Evolutionary conservation across 108 stramenopile species (phyloP).

Genomic region (Skeletonema potamos): DNA sequence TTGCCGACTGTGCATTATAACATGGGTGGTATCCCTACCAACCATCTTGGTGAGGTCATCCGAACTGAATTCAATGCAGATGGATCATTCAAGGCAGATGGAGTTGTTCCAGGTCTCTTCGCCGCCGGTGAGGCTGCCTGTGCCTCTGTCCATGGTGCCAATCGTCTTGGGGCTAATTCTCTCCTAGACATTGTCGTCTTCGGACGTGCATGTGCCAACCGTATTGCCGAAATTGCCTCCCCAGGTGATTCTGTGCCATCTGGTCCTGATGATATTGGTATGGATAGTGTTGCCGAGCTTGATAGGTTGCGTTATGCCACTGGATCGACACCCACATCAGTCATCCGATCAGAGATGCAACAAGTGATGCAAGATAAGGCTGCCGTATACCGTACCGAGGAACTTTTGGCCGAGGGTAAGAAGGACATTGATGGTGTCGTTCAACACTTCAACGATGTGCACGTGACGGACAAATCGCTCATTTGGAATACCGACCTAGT

Average conservation of each 20-base stretch:
- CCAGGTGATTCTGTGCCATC: constrained; percentile 87
- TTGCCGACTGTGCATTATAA: constrained; percentile 94
- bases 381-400: constrained; percentile 95
- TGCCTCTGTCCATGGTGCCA: constrained; percentile 99
- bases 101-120: constrained; percentile 95
- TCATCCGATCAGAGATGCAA: constrained; percentile 94
- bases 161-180: constrained; percentile 98
- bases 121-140: constrained; percentile 98
- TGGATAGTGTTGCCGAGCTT: constrained; percentile 84
- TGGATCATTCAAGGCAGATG: constrained; percentile 59
- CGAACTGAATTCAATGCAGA: constrained; percentile 79
- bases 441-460: constrained; percentile 81
- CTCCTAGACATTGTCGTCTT: constrained; percentile 99
- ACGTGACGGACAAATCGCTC: constrained; percentile 92
- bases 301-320: constrained; percentile 89
- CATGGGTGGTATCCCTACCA: constrained; percentile 96
- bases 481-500: constrained; percentile 99
- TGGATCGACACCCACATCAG: constrained; percentile 82
- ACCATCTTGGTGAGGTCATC: constrained; percentile 95
- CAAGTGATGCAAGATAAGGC: constrained; percentile 98
- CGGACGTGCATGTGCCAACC: constrained; percentile 96
- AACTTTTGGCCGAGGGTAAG: constrained; percentile 84
- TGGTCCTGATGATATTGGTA: constrained; percentile 77
- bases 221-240: constrained; percentile 94
- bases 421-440: constrained; percentile 90